Evolutionary conservation across 306 rosid genomes (phyloP).

Genomic region (Corylus avellana): DNA sequence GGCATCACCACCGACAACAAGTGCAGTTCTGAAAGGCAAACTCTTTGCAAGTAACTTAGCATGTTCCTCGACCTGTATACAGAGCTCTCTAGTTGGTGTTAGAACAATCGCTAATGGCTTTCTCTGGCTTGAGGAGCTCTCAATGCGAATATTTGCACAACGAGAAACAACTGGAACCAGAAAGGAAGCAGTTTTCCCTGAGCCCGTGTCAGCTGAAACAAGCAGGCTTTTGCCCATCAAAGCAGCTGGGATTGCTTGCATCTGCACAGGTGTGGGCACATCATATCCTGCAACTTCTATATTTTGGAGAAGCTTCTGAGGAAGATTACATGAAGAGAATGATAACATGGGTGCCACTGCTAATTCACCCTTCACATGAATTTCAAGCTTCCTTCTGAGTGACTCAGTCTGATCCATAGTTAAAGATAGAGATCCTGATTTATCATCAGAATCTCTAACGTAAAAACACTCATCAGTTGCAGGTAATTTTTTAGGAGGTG

Average conservation of each 20-base stretch:
- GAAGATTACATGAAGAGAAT: slow-evolving; percentile 58
- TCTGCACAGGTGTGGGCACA: slow-evolving; percentile 85
- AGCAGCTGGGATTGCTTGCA: slow-evolving; percentile 91
- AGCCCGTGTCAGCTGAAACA: slow-evolving; percentile 78
- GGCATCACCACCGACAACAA: slow-evolving; percentile 79
- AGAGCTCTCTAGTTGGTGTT: slow-evolving; percentile 85
- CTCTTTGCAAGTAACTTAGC: slow-evolving; percentile 83
- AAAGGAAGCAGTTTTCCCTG: slow-evolving; percentile 83
- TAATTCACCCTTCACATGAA: slow-evolving; percentile 58
- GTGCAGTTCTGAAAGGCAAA: slow-evolving; percentile 83
- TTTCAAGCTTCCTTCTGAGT: slow-evolving; percentile 62
- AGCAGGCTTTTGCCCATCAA: slow-evolving; percentile 66
- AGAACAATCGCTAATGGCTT: slow-evolving; percentile 72
- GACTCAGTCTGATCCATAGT: slow-evolving; percentile 44
- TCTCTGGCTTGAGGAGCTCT: slow-evolving; percentile 36
- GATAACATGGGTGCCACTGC: slow-evolving; percentile 59
- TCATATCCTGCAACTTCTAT: slow-evolving; percentile 76
- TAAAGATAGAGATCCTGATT: slow-evolving; percentile 34
- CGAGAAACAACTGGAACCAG: slow-evolving; percentile 63
- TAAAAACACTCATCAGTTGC: slow-evolving; percentile 75
- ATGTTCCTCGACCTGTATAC: slow-evolving; percentile 74
- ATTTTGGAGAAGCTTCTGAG: slow-evolving; percentile 67
- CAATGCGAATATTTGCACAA: slow-evolving; percentile 45
- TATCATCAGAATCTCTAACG: slow-evolving; percentile 47
- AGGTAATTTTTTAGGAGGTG: slow-evolving; percentile 43